phyloP scores from a whole-genome alignment of 2,329 filamentous ascomycete species.

The Penicillium janthinellum region DNA sequence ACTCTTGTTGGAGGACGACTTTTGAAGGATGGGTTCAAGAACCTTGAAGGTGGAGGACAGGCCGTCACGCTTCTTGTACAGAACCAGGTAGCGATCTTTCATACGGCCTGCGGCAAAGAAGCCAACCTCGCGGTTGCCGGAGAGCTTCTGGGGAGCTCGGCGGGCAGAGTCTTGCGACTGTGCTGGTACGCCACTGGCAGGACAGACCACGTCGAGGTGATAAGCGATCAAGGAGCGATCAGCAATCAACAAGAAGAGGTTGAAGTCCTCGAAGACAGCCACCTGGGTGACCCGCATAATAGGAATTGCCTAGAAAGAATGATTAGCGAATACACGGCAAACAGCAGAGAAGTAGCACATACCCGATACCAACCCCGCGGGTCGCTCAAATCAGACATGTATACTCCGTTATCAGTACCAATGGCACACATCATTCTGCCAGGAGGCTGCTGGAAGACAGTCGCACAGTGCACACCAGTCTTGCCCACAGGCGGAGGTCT shows the following conservation, averaged over 20 bases:
- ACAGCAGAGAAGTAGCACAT: constrained; percentile 41
- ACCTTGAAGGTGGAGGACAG: constrained; percentile 94
- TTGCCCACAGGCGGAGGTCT: constrained; percentile 77
- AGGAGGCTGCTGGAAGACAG: constrained; percentile 78
- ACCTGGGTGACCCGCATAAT: constrained; percentile 83
- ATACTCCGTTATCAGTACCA: constrained; percentile 93
- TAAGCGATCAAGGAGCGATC: constrained; percentile 92
- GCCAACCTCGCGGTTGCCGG: constrained; percentile 83
- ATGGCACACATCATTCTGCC: constrained; percentile 88
- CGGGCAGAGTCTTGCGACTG: constrained; percentile 70
- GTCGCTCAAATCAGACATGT: constrained; percentile 82
- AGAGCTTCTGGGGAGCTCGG: constrained; percentile 87
- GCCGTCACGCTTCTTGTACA: constrained; percentile 95
- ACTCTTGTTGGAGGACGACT: constrained; percentile 79
- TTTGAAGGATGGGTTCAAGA: constrained; percentile 92
- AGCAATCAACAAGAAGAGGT: constrained; percentile 84
- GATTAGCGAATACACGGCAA: constrained; percentile 31
- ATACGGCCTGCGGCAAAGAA: constrained; percentile 96
- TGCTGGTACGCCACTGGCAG: constrained; percentile 48
- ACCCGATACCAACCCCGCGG: constrained; percentile 89
- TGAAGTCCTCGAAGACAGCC: constrained; percentile 93
- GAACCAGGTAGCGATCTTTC: constrained; percentile 92
- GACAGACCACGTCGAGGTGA: constrained; percentile 80
- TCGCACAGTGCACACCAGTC: constrained; percentile 88
- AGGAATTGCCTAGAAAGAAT: constrained; percentile 66